Base-by-base conservation (phyloP, 768 basidiomycete genomes). In the Amanita jacksonii region DNA sequence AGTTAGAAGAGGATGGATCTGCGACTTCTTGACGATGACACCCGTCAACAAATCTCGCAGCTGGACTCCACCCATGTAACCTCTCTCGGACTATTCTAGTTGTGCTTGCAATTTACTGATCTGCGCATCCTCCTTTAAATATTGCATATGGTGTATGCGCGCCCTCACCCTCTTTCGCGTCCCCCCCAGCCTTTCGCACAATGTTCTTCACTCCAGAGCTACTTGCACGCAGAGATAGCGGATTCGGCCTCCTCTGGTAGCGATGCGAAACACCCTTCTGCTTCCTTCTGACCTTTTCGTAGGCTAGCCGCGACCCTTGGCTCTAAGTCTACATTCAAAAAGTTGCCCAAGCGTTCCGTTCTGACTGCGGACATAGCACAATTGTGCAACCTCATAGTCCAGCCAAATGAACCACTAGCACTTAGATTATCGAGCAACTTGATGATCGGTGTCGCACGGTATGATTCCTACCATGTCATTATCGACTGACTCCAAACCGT, bases 291-390 rank as follows among this genome's bases (percentile, higher is more conserved):
- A 37, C 30, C 16, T 43, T 46, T 47, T 49, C 38, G 23, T 47
- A 94, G 91, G 91, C 77, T 94, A 18, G 88, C 88, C 6, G 90
- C 91, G 1, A 94, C 91, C 1, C 68, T 93, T 18, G 91, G 91
- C 32, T 81, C 89, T 6, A 85, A 81, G 63, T 85, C 86, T n/a
- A 75, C 78, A 10, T 85, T 90, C 62, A 87, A 77, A 55, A 90
- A 83, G 54, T 66, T 94, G 3, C 82, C 88, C 3, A 82, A 77
- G 59, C 78, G 81, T 50, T 85, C 86, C 43, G 81, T 93, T n/a
- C 66, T 88, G 52, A 80, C 77, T 3, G 87, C 89, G 27, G 82
- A 94, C 59, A 89, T 94, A 36, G 61, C 77, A 25, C 75, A 85
- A 59, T 62, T 93, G 55, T 94, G 91, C 58, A 74, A 70, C 28